Conservation (phyloP, 2,329 filamentous ascomycete species). For the Aschersonia sp. region DNA sequence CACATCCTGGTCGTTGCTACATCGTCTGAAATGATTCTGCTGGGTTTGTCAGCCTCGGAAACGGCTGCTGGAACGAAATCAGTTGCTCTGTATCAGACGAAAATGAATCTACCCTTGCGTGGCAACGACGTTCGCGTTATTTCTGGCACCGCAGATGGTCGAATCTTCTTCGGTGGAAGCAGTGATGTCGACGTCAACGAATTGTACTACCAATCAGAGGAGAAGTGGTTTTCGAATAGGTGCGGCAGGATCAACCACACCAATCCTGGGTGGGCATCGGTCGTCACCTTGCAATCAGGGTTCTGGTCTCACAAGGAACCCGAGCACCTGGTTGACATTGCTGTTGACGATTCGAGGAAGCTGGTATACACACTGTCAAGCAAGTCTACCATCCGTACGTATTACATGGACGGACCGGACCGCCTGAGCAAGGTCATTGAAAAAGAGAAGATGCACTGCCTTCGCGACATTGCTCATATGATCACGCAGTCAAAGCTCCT, state of each 20-base stretch:
- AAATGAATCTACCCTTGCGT: conserved; percentile 64
- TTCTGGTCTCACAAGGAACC: conserved; percentile 35
- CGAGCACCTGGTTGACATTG: conserved; percentile 64
- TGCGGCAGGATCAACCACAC: conserved; percentile 85
- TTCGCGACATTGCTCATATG: conserved; percentile 73
- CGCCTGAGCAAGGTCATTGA: conserved; percentile 50
- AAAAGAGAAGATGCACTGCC: conserved; percentile 44
- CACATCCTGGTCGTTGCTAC: conserved; percentile 85
- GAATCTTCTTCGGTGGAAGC: conserved; percentile 82
- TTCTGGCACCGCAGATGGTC: conserved; percentile 66
- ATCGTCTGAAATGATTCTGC: conserved; percentile 64
- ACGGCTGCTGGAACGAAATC: conserved; percentile 54
- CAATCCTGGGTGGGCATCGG: conserved; percentile 53
- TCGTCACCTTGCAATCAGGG: conserved; percentile 36
- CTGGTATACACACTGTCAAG: conserved; percentile 86
- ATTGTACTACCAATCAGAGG: conserved; percentile 90
- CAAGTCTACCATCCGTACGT: conserved; percentile 77
- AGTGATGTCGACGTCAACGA: conserved; percentile 82
- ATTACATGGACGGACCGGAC: conserved; percentile 60
- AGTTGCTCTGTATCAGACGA: conserved; percentile 75
- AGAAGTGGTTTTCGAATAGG: conserved; percentile 86
- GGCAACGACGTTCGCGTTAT: conserved; percentile 67
- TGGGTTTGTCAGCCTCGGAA: conserved; percentile 63
- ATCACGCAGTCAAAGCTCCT: conserved; percentile 60
- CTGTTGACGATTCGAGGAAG: conserved; percentile 75